A percentile compares a stretch with the other conserved stretches of the same genome.
phyloP scores from a whole-genome alignment of 805 yeast species.

The Cyberlindnera amylophila region DNA sequence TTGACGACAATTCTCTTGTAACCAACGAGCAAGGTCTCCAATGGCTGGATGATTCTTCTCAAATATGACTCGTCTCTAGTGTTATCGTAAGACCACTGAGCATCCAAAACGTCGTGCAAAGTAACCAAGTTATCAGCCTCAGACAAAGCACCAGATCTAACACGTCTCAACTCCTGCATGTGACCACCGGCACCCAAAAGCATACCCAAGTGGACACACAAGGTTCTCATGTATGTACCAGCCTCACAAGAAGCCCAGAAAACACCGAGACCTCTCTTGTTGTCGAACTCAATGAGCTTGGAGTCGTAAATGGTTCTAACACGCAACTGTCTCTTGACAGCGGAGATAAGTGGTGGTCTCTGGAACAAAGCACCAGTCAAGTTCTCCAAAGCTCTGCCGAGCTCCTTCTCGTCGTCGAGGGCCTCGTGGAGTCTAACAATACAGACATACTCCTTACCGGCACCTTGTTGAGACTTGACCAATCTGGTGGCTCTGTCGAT shows the following conservation, averaged over 20 bases:
- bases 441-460: constrained; percentile 99
- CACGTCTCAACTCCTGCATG: constrained; percentile 99
- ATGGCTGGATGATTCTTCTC: constrained; percentile 90
- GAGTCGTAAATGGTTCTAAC: constrained; percentile 97
- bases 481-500: constrained; percentile 96
- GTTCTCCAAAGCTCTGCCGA: constrained; percentile 85
- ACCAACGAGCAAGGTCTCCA: constrained; percentile 89
- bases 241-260: constrained; percentile 99
- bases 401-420: constrained; percentile 82
- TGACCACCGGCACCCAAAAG: constrained; percentile 98
- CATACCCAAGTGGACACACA: constrained; percentile 99
- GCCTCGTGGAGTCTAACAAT: constrained; percentile 94
- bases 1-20: constrained; percentile 95
- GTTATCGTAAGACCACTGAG: constrained; percentile 97
- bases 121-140: constrained; percentile 92
- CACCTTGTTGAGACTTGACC: constrained; percentile 98
- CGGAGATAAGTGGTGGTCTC: constrained; percentile 98
- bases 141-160: constrained; percentile 91
- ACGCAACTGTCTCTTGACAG: constrained; percentile 98
- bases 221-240: constrained; percentile 98
- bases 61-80: constrained; percentile 94
- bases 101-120: constrained; percentile 95
- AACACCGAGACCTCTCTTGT: constrained; percentile 93
- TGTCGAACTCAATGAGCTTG: constrained; percentile 91
- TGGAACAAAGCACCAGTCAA: constrained; percentile 98